These are phyloP conservation scores for Vachellia pachyceras DNA, from an alignment of 306 rosid genomes.

Conservation along the genomic window DNA sequence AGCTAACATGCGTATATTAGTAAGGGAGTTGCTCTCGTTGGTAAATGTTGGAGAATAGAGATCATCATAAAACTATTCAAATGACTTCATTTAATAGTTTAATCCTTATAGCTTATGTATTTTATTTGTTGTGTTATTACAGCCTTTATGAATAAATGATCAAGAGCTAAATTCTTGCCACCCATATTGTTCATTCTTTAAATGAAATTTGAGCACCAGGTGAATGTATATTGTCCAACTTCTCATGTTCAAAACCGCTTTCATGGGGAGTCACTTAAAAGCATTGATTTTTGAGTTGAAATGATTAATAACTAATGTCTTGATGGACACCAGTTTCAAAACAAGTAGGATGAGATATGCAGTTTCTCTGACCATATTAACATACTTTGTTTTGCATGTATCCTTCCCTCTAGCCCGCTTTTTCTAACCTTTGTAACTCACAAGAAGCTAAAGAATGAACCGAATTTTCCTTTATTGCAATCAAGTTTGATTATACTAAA, in stretches of 20 bases:
- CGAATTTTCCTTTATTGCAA: too few species aligned
- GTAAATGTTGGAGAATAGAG: not conserved
- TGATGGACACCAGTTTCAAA: not conserved
- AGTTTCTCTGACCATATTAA: not conserved
- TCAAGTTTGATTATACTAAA: too few species aligned
- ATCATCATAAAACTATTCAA: not conserved
- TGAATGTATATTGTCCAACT: too few species aligned
- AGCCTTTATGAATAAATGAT: not conserved
- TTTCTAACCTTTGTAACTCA: too few species aligned
- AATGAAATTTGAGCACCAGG: too few species aligned
- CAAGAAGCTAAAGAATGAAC: too few species aligned
- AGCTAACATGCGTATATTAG: not conserved
- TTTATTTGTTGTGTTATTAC: not conserved
- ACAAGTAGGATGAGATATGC: not conserved
- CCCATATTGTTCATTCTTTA: not conserved
- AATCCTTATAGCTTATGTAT: not conserved
- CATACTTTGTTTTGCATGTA: not conserved
- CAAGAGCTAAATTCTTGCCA: not conserved
- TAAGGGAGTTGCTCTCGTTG: not conserved
- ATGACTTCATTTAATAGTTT: not conserved
- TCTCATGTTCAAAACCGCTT: not conserved
- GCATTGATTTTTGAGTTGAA: not conserved
- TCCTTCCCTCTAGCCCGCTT: constrained; percentile 3
- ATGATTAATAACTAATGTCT: not conserved
- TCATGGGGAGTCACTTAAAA: not conserved